phyloP scores from a whole-genome alignment of 805 yeast genomes.

The Ogataea kodamae region DNA sequence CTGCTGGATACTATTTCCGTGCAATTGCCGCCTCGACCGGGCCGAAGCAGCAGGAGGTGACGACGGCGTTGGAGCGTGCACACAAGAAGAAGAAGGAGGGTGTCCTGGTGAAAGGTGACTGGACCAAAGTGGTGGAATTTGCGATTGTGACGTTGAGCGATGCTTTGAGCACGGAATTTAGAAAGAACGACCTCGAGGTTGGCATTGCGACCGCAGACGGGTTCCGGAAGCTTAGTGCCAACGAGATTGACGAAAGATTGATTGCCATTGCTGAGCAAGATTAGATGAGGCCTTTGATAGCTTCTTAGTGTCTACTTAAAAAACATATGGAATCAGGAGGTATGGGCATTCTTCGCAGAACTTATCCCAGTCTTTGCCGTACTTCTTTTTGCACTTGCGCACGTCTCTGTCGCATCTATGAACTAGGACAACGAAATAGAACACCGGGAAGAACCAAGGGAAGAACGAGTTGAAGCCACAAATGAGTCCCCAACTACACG shows the following conservation, averaged over 20 bases:
- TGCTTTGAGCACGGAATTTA: constrained; percentile 86
- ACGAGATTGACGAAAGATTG: constrained; percentile 91
- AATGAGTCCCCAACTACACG: constrained; percentile 85
- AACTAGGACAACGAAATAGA: constrained; percentile 79
- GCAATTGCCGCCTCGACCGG: constrained; percentile 93
- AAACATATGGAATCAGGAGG: constrained; percentile 84
- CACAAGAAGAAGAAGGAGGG: constrained; percentile 57
- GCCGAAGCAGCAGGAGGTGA: constrained; percentile 95
- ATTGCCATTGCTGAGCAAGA: constrained; percentile 96
- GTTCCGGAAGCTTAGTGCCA: constrained; percentile 71
- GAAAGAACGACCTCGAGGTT: constrained; percentile 89
- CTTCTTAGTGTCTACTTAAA: constrained; percentile 35
- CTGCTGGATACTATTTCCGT: constrained; percentile 93
- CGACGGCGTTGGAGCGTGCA: constrained; percentile 84
- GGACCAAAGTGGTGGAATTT: constrained; percentile 86
- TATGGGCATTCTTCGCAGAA: constrained; percentile 88
- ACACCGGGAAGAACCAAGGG: constrained; percentile 95
- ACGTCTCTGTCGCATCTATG: constrained; percentile 91
- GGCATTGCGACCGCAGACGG: constrained; percentile 77
- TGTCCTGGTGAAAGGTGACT: constrained; percentile 68
- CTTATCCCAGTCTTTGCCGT: constrained; percentile 91
- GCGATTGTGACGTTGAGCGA: constrained; percentile 84
- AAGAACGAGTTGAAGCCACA: constrained; percentile 86
- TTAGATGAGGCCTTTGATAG: no score
- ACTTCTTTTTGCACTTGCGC: constrained; percentile 78